Evolutionary conservation across 176 grass and related monocot genomes (phyloP).

Genomic region (Oryza glumipatula): DNA sequence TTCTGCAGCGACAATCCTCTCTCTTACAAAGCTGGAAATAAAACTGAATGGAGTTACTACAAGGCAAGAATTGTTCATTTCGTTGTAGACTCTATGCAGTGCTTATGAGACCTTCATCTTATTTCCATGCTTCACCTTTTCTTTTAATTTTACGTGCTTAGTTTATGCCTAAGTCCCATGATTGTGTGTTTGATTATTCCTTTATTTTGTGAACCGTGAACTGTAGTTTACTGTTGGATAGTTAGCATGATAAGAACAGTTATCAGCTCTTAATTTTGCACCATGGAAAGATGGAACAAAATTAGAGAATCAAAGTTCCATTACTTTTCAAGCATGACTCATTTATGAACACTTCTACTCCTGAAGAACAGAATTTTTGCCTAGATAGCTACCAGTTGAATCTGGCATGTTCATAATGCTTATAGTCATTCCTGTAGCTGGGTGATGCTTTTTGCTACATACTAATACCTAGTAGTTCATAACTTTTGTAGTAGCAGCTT

Average conservation of each 20-base stretch:
- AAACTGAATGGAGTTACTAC: slow-evolving; percentile 96
- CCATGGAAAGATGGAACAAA: background rate
- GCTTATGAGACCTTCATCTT: background rate
- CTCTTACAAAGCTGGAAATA: slow-evolving; percentile 82
- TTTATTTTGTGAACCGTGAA: slow-evolving; percentile 26
- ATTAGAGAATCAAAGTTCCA: background rate
- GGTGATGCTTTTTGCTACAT: background rate
- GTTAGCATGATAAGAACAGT: background rate
- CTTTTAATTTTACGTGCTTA: slow-evolving; percentile 9
- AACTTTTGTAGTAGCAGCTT: background rate
- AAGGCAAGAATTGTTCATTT: slow-evolving; percentile 50
- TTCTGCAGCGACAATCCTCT: slow-evolving; percentile 90
- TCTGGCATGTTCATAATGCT: background rate
- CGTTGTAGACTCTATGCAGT: slow-evolving; percentile 29
- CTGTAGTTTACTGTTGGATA: background rate
- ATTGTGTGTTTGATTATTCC: slow-evolving; percentile 12
- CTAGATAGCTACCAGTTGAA: background rate
- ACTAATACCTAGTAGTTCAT: background rate
- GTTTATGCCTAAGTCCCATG: background rate
- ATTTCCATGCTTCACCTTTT: background rate
- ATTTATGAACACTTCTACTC: background rate
- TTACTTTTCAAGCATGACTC: background rate
- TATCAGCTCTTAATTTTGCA: background rate
- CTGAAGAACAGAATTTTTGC: background rate
- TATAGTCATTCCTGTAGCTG: background rate